These are phyloP conservation scores for Euphrasia confusa DNA, from an alignment of 257 asterid species.

Conservation along the genomic window DNA sequence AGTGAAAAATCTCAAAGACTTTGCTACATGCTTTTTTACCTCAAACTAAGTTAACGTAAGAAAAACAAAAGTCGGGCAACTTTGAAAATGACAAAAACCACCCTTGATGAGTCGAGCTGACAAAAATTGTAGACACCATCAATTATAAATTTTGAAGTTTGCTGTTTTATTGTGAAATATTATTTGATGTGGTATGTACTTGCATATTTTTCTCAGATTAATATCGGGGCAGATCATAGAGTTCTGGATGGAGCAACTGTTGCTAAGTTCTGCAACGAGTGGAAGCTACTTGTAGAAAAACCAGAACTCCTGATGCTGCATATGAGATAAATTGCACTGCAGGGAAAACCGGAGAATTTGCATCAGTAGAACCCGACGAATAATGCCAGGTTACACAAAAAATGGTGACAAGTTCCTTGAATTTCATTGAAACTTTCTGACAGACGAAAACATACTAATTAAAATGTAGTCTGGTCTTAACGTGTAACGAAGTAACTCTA, in stretches of 20 bases:
- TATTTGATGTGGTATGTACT: constrained; percentile 10
- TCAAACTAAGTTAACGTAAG: neutral
- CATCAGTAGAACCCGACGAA: neutral
- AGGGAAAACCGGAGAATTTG: neutral
- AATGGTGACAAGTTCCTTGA: neutral
- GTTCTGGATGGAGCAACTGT: constrained; percentile 94
- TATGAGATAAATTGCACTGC: constrained; percentile 36
- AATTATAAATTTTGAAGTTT: neutral
- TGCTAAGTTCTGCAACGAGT: constrained; percentile 84
- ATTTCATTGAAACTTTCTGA: neutral
- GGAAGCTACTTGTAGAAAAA: constrained; percentile 75
- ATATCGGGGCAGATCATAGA: constrained; percentile 85
- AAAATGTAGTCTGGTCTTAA: neutral
- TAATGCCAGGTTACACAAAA: neutral
- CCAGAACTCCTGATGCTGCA: constrained; percentile 84
- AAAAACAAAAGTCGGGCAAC: neutral
- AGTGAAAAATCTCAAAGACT: neutral
- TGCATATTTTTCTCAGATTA: constrained; percentile 44
- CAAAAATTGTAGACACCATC: too few species aligned
- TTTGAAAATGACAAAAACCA: too few species aligned
- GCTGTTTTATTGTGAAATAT: neutral
- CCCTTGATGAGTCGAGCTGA: neutral
- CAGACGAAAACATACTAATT: too few species aligned
- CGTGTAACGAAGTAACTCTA: too few species aligned
- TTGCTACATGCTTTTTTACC: neutral